These are phyloP conservation scores for Scheffersomyces insectosa DNA, from an alignment of 1,139 yeast genomes.

Conservation along the genomic window DNA sequence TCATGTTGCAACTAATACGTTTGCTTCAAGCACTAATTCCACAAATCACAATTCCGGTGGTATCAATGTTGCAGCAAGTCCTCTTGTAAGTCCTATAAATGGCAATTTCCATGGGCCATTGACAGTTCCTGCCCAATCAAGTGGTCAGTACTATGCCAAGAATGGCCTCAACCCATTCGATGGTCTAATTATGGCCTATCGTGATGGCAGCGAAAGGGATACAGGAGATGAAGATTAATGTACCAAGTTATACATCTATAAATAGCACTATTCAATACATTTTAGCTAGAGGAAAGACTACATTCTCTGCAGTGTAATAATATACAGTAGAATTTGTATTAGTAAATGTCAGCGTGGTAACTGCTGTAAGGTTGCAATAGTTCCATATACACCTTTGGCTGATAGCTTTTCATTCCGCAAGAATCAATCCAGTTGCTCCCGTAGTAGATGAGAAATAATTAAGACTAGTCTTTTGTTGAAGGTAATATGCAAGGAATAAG, in stretches of 20 bases:
- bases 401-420: no score
- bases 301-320: not conserved
- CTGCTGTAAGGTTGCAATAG: no score
- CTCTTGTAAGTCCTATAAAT: constrained; percentile 18
- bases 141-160: constrained; percentile 38
- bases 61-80: constrained; percentile 10
- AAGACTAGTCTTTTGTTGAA: no score
- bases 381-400: no score
- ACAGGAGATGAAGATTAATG: constrained; percentile 5
- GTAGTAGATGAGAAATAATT: no score
- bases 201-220: constrained; percentile 15
- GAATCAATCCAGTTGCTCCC: no score
- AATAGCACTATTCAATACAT: no score
- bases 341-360: no score
- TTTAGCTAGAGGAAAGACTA: not conserved
- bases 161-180: constrained; percentile 46
- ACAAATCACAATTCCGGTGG: constrained; percentile 2
- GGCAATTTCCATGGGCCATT: constrained; percentile 17
- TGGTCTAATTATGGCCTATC: constrained; percentile 35
- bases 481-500: no score
- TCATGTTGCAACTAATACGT: not conserved
- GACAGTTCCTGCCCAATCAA: constrained; percentile 39
- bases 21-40: constrained; percentile 5
- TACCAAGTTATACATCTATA: constrained; percentile 5
- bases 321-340: no score